A percentile compares a stretch with the other conserved stretches of the same genome.
These are phyloP conservation scores for Nannochloropsis gaditana DNA, from an alignment of 108 stramenopile species.

Conservation along the genomic window DNA sequence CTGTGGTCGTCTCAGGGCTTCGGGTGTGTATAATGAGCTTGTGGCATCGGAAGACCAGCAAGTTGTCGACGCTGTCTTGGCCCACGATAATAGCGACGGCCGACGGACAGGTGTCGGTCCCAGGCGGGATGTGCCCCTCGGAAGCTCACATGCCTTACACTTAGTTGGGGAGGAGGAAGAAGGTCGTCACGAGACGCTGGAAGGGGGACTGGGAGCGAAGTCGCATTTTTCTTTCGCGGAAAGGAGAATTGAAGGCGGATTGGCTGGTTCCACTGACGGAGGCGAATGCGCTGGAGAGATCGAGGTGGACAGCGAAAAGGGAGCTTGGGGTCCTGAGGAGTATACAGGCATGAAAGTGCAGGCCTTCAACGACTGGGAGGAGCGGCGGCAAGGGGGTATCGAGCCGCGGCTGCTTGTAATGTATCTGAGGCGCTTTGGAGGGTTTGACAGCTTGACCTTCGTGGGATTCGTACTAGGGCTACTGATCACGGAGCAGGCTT, in stretches of 20 bases:
- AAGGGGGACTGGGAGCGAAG: background rate
- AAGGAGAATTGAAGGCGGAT: background rate
- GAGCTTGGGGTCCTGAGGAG: background rate
- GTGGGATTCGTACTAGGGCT: background rate
- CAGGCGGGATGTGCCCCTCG: background rate
- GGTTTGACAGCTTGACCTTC: background rate
- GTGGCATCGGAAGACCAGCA: background rate
- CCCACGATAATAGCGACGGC: background rate
- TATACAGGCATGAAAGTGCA: background rate
- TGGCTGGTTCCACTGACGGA: background rate
- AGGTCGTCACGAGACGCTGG: background rate
- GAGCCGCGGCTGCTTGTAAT: background rate
- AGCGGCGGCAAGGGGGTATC: background rate
- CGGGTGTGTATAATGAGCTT: background rate
- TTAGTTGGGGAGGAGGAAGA: background rate
- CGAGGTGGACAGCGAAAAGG: background rate
- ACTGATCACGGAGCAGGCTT: constrained; percentile 8
- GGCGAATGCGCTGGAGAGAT: background rate
- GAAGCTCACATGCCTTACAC: too few relatives aligned
- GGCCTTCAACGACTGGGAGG: background rate
- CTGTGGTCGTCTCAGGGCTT: background rate
- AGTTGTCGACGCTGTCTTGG: background rate
- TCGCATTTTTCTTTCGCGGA: background rate
- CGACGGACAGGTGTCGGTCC: background rate
- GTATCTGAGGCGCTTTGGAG: constrained; percentile 3